Evolutionary conservation across 345 rosid species (phyloP).

Genomic region (Gossypium thurberi): DNA sequence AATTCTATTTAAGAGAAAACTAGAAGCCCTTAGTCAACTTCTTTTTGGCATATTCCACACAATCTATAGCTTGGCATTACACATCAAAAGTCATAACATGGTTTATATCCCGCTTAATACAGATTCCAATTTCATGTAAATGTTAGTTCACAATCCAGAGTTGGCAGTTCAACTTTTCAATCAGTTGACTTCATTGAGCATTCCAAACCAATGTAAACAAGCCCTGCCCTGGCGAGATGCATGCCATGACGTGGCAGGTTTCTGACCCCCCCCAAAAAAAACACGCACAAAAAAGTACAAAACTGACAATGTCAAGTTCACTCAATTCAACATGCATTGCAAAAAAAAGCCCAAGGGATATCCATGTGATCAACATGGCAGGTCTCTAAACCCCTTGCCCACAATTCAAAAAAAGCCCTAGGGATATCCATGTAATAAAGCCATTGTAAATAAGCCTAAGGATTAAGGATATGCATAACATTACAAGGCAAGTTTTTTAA

Average conservation of each 20-base stretch:
- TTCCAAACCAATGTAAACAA: neutral
- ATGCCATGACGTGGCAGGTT: neutral
- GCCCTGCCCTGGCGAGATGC: neutral
- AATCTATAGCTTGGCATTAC: neutral
- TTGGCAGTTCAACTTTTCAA: neutral
- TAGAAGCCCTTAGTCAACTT: neutral
- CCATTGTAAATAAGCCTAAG: neutral
- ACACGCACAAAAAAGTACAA: neutral
- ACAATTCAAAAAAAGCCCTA: neutral
- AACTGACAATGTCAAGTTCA: neutral
- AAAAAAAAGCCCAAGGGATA: neutral
- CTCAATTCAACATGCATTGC: neutral
- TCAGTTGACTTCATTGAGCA: neutral
- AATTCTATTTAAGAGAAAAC: neutral
- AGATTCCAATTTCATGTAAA: neutral
- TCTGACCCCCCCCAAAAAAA: neutral
- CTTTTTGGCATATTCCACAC: neutral
- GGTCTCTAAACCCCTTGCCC: too few species aligned
- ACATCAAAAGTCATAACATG: neutral
- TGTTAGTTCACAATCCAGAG: neutral
- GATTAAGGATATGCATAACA: neutral
- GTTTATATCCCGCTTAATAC: neutral
- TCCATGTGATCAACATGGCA: too few species aligned
- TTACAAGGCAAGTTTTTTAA: neutral
- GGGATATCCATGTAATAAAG: neutral